phyloP scores from a whole-genome alignment of 768 basidiomycete genomes.

The Daedaleopsis sinensis region DNA sequence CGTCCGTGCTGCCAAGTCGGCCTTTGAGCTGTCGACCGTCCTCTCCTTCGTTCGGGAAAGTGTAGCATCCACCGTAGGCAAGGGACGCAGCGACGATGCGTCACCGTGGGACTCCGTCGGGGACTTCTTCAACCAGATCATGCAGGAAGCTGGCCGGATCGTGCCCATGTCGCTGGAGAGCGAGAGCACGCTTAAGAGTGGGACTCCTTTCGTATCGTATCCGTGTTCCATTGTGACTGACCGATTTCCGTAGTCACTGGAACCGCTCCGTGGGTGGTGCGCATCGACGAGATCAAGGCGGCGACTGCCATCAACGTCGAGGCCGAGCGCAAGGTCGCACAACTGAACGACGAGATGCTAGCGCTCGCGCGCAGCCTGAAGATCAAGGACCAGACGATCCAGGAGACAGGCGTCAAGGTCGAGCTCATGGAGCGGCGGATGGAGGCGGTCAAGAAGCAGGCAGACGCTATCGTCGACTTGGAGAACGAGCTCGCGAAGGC shows the following conservation, averaged over 20 bases:
- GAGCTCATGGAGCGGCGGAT: slow-evolving; percentile 93
- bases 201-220: slow-evolving; percentile 29
- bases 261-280: slow-evolving; percentile 81
- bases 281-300: slow-evolving; percentile 83
- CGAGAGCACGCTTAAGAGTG: slow-evolving; percentile 82
- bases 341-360: slow-evolving; percentile 89
- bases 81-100: slow-evolving; percentile 62
- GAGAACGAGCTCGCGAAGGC: slow-evolving; percentile 80
- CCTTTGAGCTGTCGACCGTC: slow-evolving; percentile 77
- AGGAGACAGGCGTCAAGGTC: slow-evolving; percentile 90
- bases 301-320: slow-evolving; percentile 86
- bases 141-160: slow-evolving; percentile 70
- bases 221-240: slow-evolving; percentile 1
- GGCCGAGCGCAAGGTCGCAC: slow-evolving; percentile 85
- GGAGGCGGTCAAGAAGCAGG: slow-evolving; percentile 90
- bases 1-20: slow-evolving; percentile 71
- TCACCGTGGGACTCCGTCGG: slow-evolving; percentile 81
- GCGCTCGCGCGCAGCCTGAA: slow-evolving; percentile 83
- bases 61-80: slow-evolving; percentile 69
- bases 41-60: slow-evolving; percentile 74
- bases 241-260: slow-evolving; percentile 55
- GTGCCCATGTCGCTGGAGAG: slow-evolving; percentile 72
- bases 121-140: slow-evolving; percentile 67
- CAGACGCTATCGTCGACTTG: slow-evolving; percentile 79
- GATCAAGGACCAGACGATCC: slow-evolving; percentile 86